phyloP scores from a whole-genome alignment of 2,329 filamentous ascomycete genomes.

The Calonectria hawksworthii region DNA sequence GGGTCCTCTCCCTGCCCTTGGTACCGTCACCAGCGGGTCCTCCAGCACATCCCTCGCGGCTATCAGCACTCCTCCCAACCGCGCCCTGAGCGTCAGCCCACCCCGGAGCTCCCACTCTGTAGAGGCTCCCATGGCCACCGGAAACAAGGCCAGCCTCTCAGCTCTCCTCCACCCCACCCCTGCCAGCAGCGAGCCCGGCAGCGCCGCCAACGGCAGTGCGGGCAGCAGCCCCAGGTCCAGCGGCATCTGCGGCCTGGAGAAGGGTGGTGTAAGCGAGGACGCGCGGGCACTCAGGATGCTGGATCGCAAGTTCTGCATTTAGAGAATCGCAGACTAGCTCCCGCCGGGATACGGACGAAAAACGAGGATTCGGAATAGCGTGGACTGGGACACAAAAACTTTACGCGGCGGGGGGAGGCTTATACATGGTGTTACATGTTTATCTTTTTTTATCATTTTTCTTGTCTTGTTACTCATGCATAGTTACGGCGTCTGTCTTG shows the following conservation, averaged over 20 bases:
- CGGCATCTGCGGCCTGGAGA: slow-evolving; percentile 46
- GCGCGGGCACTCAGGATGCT: slow-evolving; percentile 75
- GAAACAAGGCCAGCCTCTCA: slow-evolving; percentile 62
- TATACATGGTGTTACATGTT: slow-evolving; percentile 28
- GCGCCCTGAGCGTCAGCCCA: slow-evolving; percentile 64
- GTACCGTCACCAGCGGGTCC: slow-evolving; percentile 49
- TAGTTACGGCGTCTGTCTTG: slow-evolving; percentile 44
- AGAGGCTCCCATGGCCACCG: slow-evolving; percentile 35
- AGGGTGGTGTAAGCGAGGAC: slow-evolving; percentile 71
- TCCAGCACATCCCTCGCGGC: slow-evolving; percentile 44
- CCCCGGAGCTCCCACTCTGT: slow-evolving; percentile 58
- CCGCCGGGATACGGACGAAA: not conserved
- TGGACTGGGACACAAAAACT: not conserved
- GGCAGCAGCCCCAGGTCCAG: slow-evolving; percentile 55
- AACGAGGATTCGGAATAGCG: not conserved
- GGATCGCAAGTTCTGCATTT: slow-evolving; percentile 68
- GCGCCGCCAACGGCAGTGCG: slow-evolving; percentile 58
- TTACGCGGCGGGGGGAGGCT: slow-evolving; percentile 16
- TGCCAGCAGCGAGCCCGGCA: slow-evolving; percentile 60
- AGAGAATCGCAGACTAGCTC: slow-evolving; percentile 1
- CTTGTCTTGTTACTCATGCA: slow-evolving; percentile 39
- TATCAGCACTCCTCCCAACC: slow-evolving; percentile 59
- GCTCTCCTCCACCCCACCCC: slow-evolving; percentile 66
- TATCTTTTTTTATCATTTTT: slow-evolving; percentile 30
- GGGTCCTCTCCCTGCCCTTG: slow-evolving; percentile 61